phyloP scores from a whole-genome alignment of 805 yeast species.

The Starmerella floricola region DNA sequence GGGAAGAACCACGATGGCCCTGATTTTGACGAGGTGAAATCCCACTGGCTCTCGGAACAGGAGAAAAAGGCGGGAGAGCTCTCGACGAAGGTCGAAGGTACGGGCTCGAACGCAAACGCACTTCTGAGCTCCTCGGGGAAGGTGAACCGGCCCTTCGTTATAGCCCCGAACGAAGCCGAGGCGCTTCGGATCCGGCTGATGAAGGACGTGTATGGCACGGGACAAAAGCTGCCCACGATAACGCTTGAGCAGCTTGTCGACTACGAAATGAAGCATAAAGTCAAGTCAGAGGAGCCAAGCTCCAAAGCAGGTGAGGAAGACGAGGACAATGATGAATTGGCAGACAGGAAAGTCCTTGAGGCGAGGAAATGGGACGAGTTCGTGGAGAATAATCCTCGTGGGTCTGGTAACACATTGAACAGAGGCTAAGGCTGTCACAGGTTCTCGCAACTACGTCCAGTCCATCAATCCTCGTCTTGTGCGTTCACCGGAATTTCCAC shows the following conservation, averaged over 20 bases:
- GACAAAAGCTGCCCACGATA: slow-evolving; percentile 88
- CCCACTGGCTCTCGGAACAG: not conserved
- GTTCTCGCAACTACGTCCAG: no score
- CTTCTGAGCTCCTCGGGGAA: slow-evolving; percentile 46
- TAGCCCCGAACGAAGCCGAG: no score
- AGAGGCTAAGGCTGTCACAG: slow-evolving; percentile 38
- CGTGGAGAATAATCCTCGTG: slow-evolving; percentile 71
- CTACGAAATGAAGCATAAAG: slow-evolving; percentile 74
- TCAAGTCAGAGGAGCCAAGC: slow-evolving; percentile 24
- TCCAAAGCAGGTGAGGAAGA: slow-evolving; percentile 16
- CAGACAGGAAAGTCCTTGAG: slow-evolving; percentile 58
- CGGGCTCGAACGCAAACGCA: not conserved
- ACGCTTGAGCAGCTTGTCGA: slow-evolving; percentile 84
- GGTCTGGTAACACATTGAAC: slow-evolving; percentile 79
- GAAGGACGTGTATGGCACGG: slow-evolving; percentile 75
- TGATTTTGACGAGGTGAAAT: slow-evolving; percentile 1
- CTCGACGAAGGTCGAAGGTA: slow-evolving; percentile 2
- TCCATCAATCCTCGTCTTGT: no score
- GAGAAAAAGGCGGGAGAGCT: not conserved
- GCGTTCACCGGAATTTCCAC: no score
- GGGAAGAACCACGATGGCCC: not conserved
- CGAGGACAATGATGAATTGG: slow-evolving; percentile 52
- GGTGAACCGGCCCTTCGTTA: slow-evolving; percentile 71
- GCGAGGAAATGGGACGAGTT: slow-evolving; percentile 90
- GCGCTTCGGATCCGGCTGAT: no score